A percentile compares a stretch with the other conserved stretches of the same genome.
phyloP scores from a whole-genome alignment of 768 basidiomycete species.

The Leccinum pellstonianum region DNA sequence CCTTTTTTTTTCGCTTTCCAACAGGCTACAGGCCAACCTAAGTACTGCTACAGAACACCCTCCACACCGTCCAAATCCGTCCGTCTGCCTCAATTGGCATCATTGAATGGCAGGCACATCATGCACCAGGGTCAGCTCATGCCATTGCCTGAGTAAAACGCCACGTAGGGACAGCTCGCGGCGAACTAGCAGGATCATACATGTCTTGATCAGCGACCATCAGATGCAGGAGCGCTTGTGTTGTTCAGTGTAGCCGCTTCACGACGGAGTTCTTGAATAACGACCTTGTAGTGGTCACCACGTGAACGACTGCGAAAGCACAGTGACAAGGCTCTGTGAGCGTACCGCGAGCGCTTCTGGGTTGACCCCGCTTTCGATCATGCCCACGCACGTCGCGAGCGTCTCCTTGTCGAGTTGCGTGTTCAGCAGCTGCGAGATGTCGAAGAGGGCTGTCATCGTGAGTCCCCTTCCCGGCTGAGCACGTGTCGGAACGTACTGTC shows the following conservation, averaged over 20 bases:
- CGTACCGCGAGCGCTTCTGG: constrained; percentile 88
- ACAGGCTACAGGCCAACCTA: constrained; percentile 7
- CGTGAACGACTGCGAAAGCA: constrained; percentile 1
- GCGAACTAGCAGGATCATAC: neutral
- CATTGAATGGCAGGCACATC: constrained; percentile 13
- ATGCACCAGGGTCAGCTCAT: neutral
- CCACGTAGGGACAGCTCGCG: neutral
- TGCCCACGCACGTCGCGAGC: constrained; percentile 85
- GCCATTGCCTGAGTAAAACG: constrained; percentile 1
- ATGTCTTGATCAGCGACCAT: constrained; percentile 24
- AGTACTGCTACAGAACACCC: constrained; percentile 17
- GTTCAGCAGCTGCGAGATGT: constrained; percentile 85
- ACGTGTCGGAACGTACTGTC: constrained; percentile 50
- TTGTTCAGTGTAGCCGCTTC: constrained; percentile 51
- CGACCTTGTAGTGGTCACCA: constrained; percentile 50
- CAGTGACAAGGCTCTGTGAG: constrained; percentile 14
- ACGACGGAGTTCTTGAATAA: constrained; percentile 78
- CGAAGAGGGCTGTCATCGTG: constrained; percentile 62
- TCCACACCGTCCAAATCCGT: constrained; percentile 23
- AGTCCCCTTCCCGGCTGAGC: constrained; percentile 7
- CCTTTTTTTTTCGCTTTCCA: neutral
- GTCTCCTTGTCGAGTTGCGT: constrained; percentile 89
- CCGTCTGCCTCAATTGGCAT: constrained; percentile 9
- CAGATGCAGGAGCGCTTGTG: constrained; percentile 20
- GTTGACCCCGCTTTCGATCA: constrained; percentile 92